These are phyloP conservation scores for Blastobotrys persicus DNA, from an alignment of 1,139 yeast species.

Conservation along the genomic window DNA sequence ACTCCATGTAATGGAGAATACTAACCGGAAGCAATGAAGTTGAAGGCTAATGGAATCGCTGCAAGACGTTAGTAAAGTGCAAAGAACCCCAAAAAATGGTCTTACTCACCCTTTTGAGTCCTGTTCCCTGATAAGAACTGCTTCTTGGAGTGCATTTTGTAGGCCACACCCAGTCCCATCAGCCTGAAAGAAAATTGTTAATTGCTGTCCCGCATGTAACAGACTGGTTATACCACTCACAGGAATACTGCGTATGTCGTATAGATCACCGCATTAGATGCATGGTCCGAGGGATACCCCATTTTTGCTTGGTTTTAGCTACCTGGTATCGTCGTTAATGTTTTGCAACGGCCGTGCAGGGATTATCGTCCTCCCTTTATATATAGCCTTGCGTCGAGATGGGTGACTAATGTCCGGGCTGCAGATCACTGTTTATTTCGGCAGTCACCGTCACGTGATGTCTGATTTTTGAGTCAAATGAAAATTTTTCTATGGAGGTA, in stretches of 20 bases:
- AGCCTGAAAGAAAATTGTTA: no score
- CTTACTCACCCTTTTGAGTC: slow-evolving; percentile 57
- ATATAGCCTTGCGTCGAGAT: neutral
- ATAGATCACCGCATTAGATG: slow-evolving; percentile 76
- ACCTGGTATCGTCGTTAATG: neutral
- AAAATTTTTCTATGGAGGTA: no score
- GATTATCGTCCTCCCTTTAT: neutral
- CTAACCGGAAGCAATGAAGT: slow-evolving; percentile 87
- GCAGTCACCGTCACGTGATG: neutral
- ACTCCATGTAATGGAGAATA: slow-evolving; percentile 29
- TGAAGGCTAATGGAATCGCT: slow-evolving; percentile 69
- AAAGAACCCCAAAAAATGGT: no score
- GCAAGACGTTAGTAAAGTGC: slow-evolving; percentile 12
- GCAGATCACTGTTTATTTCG: neutral
- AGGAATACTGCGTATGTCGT: slow-evolving; percentile 67
- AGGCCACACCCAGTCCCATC: slow-evolving; percentile 37
- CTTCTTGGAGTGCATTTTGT: slow-evolving; percentile 36
- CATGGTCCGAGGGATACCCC: slow-evolving; percentile 43
- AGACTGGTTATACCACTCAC: no score
- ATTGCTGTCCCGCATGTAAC: no score
- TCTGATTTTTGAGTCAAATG: no score
- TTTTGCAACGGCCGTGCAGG: neutral
- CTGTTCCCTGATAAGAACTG: slow-evolving; percentile 74
- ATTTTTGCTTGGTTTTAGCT: slow-evolving; percentile 19
- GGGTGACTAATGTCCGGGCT: neutral